Percentiles rank a stretch among this genome's conserved stretches.
Evolutionary conservation across 2,329 filamentous ascomycete species (phyloP).

Genomic region (Paecilomyces formosus): DNA sequence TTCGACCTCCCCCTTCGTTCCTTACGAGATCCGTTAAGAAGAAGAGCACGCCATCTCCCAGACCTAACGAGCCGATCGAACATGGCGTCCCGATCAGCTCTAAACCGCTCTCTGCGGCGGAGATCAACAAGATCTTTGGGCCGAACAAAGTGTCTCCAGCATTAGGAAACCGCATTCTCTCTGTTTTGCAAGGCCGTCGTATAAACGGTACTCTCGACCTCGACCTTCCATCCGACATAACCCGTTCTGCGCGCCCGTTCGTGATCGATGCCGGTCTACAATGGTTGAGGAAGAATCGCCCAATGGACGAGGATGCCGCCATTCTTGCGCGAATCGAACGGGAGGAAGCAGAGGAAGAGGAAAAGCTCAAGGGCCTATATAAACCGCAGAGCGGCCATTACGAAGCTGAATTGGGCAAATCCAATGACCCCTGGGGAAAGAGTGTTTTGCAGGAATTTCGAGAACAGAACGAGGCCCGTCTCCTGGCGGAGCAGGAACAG

Average conservation of each 20-base stretch:
- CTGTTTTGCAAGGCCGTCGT: conserved; percentile 36
- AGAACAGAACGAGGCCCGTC: conserved; percentile 31
- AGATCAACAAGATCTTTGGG: conserved; percentile 30
- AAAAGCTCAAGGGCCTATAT: conserved; percentile 31
- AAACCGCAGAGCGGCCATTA: conserved; percentile 39
- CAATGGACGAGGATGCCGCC: conserved; percentile 42
- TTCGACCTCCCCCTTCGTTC: not conserved
- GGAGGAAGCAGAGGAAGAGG: conserved; percentile 30
- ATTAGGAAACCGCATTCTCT: conserved; percentile 30
- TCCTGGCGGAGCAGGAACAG: conserved; percentile 36
- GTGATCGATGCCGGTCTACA: conserved; percentile 29
- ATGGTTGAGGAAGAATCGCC: conserved; percentile 36
- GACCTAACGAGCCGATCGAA: conserved; percentile 12
- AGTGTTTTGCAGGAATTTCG: conserved; percentile 35
- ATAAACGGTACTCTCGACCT: conserved; percentile 38
- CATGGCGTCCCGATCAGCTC: conserved; percentile 19
- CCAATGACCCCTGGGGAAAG: conserved; percentile 34
- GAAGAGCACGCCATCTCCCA: not conserved
- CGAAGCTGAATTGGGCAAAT: conserved; percentile 31
- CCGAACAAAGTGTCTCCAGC: conserved; percentile 17
- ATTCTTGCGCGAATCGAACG: conserved; percentile 38
- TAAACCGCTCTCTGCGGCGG: conserved; percentile 22
- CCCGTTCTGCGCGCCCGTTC: conserved; percentile 20
- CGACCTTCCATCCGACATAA: conserved; percentile 33
- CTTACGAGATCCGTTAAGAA: conserved; percentile 2